Percentiles rank a stretch among this genome's conserved stretches.
Conservation (phyloP, 495 filamentous ascomycete species). For the Geopyxis carbonaria region DNA sequence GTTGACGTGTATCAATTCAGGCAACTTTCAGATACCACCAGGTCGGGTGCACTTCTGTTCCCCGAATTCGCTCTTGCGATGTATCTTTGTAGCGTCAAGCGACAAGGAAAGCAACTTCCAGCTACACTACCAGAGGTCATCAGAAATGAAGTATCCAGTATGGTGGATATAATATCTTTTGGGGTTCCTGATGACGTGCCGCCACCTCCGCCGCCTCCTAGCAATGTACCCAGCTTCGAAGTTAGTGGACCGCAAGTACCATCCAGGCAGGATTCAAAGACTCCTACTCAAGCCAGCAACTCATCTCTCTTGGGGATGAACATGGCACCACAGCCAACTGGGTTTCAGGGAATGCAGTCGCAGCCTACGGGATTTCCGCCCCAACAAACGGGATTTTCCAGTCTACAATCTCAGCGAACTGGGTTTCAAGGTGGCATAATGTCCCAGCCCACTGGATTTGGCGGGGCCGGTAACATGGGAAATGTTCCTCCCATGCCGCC, state of each 20-base stretch:
- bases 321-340: conserved; percentile 28
- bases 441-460: conserved; percentile 39
- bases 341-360: conserved; percentile 28
- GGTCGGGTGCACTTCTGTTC: conserved; percentile 89
- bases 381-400: conserved; percentile 15
- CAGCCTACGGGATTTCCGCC: conserved; percentile 28
- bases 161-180: conserved; percentile 99
- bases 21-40: conserved; percentile 93
- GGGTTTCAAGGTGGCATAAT: conserved; percentile 11
- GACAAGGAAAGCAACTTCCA: conserved; percentile 72
- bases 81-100: conserved; percentile 92
- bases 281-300: conserved; percentile 17
- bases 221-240: conserved; percentile 69
- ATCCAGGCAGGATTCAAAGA: conserved; percentile 9
- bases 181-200: conserved; percentile 65
- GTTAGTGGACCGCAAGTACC: conserved; percentile 21
- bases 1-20: conserved; percentile 27
- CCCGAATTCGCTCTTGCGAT: conserved; percentile 96
- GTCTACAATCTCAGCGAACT: conserved; percentile 15
- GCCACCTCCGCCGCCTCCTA: conserved; percentile 28
- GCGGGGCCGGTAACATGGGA: conserved; percentile 8
- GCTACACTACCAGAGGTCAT: conserved; percentile 60
- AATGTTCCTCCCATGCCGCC: conserved; percentile 72
- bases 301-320: conserved; percentile 22
- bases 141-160: conserved; percentile 93